Conservation (phyloP, 768 basidiomycete species). For the Amanita thiersii region DNA sequence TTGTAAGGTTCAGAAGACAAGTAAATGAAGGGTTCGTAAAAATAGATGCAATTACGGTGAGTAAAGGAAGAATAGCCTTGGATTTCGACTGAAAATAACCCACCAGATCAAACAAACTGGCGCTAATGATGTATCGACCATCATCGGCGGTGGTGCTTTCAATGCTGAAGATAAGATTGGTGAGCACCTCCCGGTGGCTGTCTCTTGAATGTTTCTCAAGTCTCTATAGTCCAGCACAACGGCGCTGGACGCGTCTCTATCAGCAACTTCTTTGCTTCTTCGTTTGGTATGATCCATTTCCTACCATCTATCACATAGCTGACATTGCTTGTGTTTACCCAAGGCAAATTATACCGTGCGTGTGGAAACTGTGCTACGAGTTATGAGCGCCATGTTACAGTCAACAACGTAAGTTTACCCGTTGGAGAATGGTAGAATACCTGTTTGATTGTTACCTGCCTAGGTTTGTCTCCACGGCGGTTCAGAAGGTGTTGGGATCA, state of each 20-base stretch:
- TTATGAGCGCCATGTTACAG: slow-evolving; percentile 17
- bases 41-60: slow-evolving; percentile 17
- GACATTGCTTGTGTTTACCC: not conserved
- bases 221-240: slow-evolving; percentile 19
- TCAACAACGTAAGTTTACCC: slow-evolving; percentile 16
- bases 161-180: slow-evolving; percentile 19
- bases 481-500: slow-evolving; percentile 19
- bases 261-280: slow-evolving; percentile 19
- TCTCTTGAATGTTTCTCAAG: no score
- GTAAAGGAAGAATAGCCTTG: no score
- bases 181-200: no score
- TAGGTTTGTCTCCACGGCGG: slow-evolving; percentile 17
- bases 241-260: slow-evolving; percentile 18
- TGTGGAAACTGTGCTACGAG: slow-evolving; percentile 20
- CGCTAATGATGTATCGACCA: slow-evolving; percentile 17
- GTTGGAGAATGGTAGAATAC: no score
- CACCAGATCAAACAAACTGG: slow-evolving; percentile 21
- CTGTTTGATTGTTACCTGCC: not conserved
- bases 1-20: not conserved
- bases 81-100: not conserved
- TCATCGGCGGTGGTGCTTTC: slow-evolving; percentile 21
- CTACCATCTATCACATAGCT: not conserved
- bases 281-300: slow-evolving; percentile 14
- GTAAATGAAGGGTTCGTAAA: not conserved
- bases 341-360: slow-evolving; percentile 20